Conservation (phyloP, 345 rosid genomes). For the Jatropha curcas region DNA sequence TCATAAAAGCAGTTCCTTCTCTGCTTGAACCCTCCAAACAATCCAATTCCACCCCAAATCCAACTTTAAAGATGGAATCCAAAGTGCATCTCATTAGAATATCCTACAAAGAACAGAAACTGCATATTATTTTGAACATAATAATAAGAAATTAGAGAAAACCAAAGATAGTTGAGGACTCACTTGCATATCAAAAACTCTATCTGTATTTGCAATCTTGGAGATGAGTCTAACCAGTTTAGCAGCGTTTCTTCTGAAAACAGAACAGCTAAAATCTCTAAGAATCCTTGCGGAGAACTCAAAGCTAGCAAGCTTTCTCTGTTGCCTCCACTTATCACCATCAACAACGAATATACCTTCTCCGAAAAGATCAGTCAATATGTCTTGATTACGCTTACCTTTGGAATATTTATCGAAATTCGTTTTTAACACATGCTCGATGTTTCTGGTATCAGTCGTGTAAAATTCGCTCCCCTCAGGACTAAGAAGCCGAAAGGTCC, state of each 20-base stretch:
- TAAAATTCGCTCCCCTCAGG: constrained; percentile 42
- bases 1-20: constrained; percentile 50
- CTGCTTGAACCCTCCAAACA: constrained; percentile 57
- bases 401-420: constrained; percentile 53
- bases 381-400: constrained; percentile 35
- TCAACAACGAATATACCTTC: constrained; percentile 77
- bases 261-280: constrained; percentile 65
- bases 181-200: constrained; percentile 67
- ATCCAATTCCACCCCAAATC: constrained; percentile 66
- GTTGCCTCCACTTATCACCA: constrained; percentile 82
- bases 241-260: constrained; percentile 55
- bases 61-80: constrained; percentile 81
- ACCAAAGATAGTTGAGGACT: too few relatives aligned
- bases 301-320: constrained; percentile 72
- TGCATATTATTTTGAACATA: background rate
- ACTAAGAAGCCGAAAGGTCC: constrained; percentile 56
- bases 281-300: constrained; percentile 74
- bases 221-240: constrained; percentile 43
- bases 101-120: constrained; percentile 37
- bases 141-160: background rate
- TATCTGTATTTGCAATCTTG: constrained; percentile 29
- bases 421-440: constrained; percentile 62
- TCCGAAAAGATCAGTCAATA: constrained; percentile 54
- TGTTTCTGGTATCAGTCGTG: constrained; percentile 60
- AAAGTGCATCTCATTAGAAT: constrained; percentile 61